These are phyloP conservation scores for Prunus campanulata DNA, from an alignment of 306 rosid species.

Conservation along the genomic window DNA sequence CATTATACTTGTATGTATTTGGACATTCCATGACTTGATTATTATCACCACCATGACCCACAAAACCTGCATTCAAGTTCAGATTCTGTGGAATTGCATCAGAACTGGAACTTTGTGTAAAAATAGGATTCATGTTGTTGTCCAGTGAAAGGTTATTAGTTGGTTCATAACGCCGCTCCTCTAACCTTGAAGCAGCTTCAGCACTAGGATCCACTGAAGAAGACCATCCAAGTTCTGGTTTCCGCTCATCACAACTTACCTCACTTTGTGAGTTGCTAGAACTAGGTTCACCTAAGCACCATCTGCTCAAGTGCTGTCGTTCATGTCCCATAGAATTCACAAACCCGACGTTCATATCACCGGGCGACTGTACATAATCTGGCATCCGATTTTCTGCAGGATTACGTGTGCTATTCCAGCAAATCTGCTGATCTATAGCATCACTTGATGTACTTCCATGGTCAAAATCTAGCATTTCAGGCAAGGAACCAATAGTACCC, in stretches of 20 bases:
- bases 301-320: conserved; percentile 57
- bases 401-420: conserved; percentile 61
- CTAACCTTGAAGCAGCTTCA: conserved; percentile 49
- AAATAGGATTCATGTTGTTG: conserved; percentile 49
- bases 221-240: conserved; percentile 71
- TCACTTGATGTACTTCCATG: conserved; percentile 67
- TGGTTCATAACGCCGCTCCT: conserved; percentile 51
- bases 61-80: conserved; percentile 61
- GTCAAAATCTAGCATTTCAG: conserved; percentile 80
- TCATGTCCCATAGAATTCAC: conserved; percentile 56
- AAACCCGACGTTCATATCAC: conserved; percentile 56
- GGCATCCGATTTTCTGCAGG: conserved; percentile 59
- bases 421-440: conserved; percentile 60
- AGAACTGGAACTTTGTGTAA: conserved; percentile 51
- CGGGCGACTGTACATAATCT: conserved; percentile 50
- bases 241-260: conserved; percentile 49
- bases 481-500: conserved; percentile 72
- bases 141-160: conserved; percentile 48
- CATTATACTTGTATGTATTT: conserved; percentile 55
- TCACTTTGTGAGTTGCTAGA: conserved; percentile 58
- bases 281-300: conserved; percentile 91
- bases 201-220: conserved; percentile 52
- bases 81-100: conserved; percentile 47
- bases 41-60: conserved; percentile 34
- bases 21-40: conserved; percentile 50